Percentiles rank a stretch among this genome's conserved stretches.
Evolutionary conservation across 768 basidiomycete species (phyloP).

Genomic region (Lanmaoa rubissima): DNA sequence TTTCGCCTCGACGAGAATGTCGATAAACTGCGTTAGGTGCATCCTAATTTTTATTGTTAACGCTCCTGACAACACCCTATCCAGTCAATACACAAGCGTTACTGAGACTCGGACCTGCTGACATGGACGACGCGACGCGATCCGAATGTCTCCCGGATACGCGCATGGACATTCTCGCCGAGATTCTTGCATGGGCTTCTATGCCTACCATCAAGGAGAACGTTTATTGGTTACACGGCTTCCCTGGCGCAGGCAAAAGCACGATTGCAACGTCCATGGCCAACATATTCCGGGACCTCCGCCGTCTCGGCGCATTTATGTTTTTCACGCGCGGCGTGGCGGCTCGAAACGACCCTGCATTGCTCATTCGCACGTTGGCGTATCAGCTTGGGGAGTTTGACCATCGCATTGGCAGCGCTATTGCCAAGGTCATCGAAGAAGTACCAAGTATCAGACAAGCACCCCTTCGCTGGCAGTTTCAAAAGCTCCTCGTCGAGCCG

Average conservation of each 20-base stretch:
- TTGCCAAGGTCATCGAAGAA: slow-evolving; percentile 25
- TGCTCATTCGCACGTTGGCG: slow-evolving; percentile 35
- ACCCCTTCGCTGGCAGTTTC: slow-evolving; percentile 32
- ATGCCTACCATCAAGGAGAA: slow-evolving; percentile 19
- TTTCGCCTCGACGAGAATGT: slow-evolving; percentile 31
- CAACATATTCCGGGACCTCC: slow-evolving; percentile 30
- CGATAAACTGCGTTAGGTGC: slow-evolving; percentile 23
- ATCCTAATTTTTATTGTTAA: background rate
- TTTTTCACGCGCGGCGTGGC: slow-evolving; percentile 35
- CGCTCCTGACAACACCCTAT: background rate
- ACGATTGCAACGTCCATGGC: slow-evolving; percentile 36
- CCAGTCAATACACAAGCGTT: slow-evolving; percentile 23
- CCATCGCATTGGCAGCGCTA: slow-evolving; percentile 25
- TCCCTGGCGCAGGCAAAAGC: slow-evolving; percentile 38
- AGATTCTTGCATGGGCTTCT: slow-evolving; percentile 26
- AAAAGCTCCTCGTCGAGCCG: slow-evolving; percentile 34
- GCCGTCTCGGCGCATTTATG: slow-evolving; percentile 35
- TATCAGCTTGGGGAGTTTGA: slow-evolving; percentile 36
- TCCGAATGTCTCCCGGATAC: slow-evolving; percentile 32
- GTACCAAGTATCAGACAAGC: slow-evolving; percentile 31
- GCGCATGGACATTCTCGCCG: slow-evolving; percentile 29
- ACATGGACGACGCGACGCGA: slow-evolving; percentile 29
- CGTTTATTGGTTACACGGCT: slow-evolving; percentile 36
- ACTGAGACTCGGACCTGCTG: slow-evolving; percentile 25
- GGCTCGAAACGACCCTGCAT: slow-evolving; percentile 28